Base-by-base conservation (phyloP, 2,329 filamentous ascomycete genomes). In the Fusarium albidum region DNA sequence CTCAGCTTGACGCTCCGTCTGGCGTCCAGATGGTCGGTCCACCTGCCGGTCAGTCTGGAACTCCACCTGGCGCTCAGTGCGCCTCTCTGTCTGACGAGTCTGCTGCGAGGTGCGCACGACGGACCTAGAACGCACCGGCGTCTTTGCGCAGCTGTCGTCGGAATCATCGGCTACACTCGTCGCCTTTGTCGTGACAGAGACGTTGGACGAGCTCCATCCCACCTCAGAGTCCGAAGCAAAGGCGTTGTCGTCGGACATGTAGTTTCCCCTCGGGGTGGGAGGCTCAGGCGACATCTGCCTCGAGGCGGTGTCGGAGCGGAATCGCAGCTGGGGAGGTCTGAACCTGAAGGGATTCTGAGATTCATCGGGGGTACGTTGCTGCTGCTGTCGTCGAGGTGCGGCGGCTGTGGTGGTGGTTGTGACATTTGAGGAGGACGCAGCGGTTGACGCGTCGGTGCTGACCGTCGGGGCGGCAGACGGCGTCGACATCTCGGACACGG, bases 171-270 rank as follows among this genome's bases (percentile, higher is more conserved):
- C 28, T 15, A 68, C 50, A 27, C 65, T 68, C 9, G 65, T 68
- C 1, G 63, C 57, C 6, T 51, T 54, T 13, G 65, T 68, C 0
- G 64, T 61, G 25, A 61, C 57, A 3, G 65, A 68, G 9, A 59
- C 35, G 11, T 54, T 55, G 1, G 65, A 68, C 12, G 64, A 63
- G 13, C 42, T 61, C 65, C 65, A 68, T 5, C 52, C 43, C 27
- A 57, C 43, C 18, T 68, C 65, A 2, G 63, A 52, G 5, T 65
- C 64, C 17, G 65, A 68, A 13, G 68, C 65, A 37, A 60, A 68
- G 29, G 25, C 56, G 46, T 55, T 59, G 48, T 66, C 65, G 38
- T 68, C 65, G 1, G 65, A 67, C 38, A 57, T 46, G 49, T 68
- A 68, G 4, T 35, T 31, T 12, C 38, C 48, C 21, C 61, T 58